Percentiles rank a stretch among this genome's conserved stretches.
Conservation (phyloP, 2,329 filamentous ascomycete genomes). For the Neonectria faginata region DNA sequence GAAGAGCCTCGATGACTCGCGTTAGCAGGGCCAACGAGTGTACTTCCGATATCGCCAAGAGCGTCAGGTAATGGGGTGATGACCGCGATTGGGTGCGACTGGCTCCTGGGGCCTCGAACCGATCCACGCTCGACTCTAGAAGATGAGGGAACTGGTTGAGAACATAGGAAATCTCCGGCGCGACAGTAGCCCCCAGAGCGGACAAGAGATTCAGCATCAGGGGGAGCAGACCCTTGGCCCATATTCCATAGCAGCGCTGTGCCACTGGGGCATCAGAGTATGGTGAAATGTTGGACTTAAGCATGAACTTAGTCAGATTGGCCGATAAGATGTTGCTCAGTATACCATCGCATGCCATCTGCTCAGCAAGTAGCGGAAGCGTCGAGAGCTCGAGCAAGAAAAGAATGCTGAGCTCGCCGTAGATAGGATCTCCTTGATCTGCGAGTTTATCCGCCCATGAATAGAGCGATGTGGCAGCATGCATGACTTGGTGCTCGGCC, state of each 20-base stretch:
- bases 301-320: slow-evolving; percentile 82
- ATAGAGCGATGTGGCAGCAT: slow-evolving; percentile 87
- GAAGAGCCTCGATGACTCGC: slow-evolving; percentile 75
- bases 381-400: slow-evolving; percentile 90
- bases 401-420: slow-evolving; percentile 89
- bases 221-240: slow-evolving; percentile 88
- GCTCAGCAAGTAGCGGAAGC: slow-evolving; percentile 84
- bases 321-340: slow-evolving; percentile 83
- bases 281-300: slow-evolving; percentile 77
- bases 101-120: slow-evolving; percentile 73
- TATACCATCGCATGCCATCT: slow-evolving; percentile 88
- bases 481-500: slow-evolving; percentile 77
- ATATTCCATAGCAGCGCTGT: slow-evolving; percentile 86
- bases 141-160: slow-evolving; percentile 90
- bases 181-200: slow-evolving; percentile 82
- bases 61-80: slow-evolving; percentile 74
- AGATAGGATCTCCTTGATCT: slow-evolving; percentile 84
- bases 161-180: slow-evolving; percentile 86
- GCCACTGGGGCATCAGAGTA: slow-evolving; percentile 78
- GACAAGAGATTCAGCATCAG: slow-evolving; percentile 89
- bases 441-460: slow-evolving; percentile 92
- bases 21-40: slow-evolving; percentile 83
- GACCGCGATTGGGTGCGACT: slow-evolving; percentile 63
- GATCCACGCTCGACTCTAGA: slow-evolving; percentile 76
- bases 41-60: slow-evolving; percentile 79